phyloP scores from a whole-genome alignment of 352 stramenopile species.

The Pilasporangium apinafurcum region DNA sequence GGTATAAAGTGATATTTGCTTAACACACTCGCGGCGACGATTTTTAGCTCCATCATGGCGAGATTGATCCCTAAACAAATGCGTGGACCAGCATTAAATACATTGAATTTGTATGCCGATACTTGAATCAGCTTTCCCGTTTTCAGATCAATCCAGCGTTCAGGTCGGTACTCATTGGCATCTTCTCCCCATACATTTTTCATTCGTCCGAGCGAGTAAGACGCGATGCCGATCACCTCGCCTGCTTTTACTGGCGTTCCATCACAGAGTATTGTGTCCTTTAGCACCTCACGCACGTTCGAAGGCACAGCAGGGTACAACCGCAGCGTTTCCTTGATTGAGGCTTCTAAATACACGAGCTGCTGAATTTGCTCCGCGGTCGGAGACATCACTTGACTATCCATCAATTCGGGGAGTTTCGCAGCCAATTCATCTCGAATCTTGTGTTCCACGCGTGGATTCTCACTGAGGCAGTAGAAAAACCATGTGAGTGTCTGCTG shows the following conservation, averaged over 20 bases:
- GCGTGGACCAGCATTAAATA: constrained; percentile 44
- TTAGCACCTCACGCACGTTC: constrained; percentile 15
- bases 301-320: constrained; percentile 23
- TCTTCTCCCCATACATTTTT: constrained; percentile 41
- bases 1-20: constrained; percentile 38
- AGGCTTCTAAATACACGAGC: constrained; percentile 11
- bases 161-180: constrained; percentile 35
- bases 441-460: constrained; percentile 19
- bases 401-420: constrained; percentile 4
- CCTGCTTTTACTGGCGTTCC: constrained; percentile 17
- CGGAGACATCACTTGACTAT: background rate
- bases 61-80: constrained; percentile 44
- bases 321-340: constrained; percentile 24
- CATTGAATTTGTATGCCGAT: constrained; percentile 24
- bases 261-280: constrained; percentile 27
- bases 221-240: constrained; percentile 14
- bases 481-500: constrained; percentile 52
- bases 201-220: constrained; percentile 49
- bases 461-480: constrained; percentile 25
- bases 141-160: constrained; percentile 36
- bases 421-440: constrained; percentile 11
- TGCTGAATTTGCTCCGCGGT: constrained; percentile 5
- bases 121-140: constrained; percentile 3
- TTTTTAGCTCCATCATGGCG: constrained; percentile 53
- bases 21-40: constrained; percentile 38